These are phyloP conservation scores for Rheum nobile DNA, from an alignment of 148 eudicot species.

Conservation along the genomic window DNA sequence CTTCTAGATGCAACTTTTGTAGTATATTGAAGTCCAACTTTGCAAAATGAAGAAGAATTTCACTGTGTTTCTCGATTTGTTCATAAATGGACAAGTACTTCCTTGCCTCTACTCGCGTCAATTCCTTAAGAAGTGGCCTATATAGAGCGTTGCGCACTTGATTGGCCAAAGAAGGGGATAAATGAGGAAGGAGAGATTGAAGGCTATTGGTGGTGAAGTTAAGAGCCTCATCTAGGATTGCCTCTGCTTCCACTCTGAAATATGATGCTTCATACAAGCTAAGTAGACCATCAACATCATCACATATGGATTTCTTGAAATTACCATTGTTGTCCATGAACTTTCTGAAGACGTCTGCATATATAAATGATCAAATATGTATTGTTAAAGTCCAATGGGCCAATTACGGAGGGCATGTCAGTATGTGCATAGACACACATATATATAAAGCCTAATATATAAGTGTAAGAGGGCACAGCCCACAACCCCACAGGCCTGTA, in stretches of 20 bases:
- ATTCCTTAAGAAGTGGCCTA: constrained; percentile 15
- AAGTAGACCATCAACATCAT: constrained; percentile 19
- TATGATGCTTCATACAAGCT: constrained; percentile 37
- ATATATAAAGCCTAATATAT: no score
- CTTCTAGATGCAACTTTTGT: constrained; percentile 23
- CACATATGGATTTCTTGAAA: constrained; percentile 5
- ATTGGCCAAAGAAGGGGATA: constrained; percentile 7
- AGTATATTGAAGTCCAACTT: constrained; percentile 24
- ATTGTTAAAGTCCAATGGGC: neutral
- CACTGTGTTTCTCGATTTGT: constrained; percentile 13
- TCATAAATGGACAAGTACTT: constrained; percentile 19
- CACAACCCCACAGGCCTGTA: no score
- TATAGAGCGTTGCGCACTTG: constrained; percentile 18
- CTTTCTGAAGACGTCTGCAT: constrained; percentile 1
- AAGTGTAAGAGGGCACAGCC: no score
- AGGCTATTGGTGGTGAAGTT: constrained; percentile 18
- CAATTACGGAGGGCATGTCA: neutral
- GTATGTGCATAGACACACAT: no score
- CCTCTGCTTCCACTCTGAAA: constrained; percentile 21
- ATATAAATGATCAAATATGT: neutral
- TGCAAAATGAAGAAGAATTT: constrained; percentile 22
- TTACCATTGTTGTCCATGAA: neutral
- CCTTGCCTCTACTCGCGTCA: constrained; percentile 16
- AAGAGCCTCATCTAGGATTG: constrained; percentile 24
- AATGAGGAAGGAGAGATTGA: neutral